These are phyloP conservation scores for Sporothrix brasiliensis DNA, from an alignment of 2,329 filamentous ascomycete genomes.

Conservation along the genomic window DNA sequence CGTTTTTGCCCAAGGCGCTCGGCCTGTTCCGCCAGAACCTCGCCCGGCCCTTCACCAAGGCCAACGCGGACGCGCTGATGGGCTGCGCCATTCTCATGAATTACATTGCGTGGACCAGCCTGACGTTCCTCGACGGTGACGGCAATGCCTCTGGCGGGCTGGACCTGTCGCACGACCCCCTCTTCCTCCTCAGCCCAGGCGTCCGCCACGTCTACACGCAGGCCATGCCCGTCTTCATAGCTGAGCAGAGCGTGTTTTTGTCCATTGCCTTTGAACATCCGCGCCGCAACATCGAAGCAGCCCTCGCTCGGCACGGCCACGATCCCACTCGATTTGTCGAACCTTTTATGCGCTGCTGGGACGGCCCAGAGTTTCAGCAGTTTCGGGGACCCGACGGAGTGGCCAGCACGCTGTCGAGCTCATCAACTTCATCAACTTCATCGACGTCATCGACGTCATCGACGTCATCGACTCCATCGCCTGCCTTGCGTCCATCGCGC, in stretches of 20 bases:
- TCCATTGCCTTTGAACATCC: not conserved
- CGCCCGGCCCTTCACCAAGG: conserved; percentile 15
- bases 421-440: no score
- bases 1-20: conserved; percentile 8
- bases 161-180: conserved; percentile 9
- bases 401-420: no score
- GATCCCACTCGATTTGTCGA: not conserved
- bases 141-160: not conserved
- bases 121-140: conserved; percentile 8
- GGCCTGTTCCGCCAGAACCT: conserved; percentile 21
- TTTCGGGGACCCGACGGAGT: no score
- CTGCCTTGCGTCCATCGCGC: no score
- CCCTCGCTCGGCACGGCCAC: not conserved
- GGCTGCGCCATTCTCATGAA: conserved; percentile 23
- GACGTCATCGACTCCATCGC: no score
- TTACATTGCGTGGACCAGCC: conserved; percentile 18
- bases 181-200: conserved; percentile 17
- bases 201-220: conserved; percentile 19
- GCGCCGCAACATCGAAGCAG: not conserved
- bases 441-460: no score
- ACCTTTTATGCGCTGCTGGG: not conserved
- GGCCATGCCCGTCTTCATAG: conserved; percentile 10
- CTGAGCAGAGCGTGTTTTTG: conserved; percentile 22
- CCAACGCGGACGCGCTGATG: conserved; percentile 14
- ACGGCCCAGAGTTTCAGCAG: not conserved